A percentile compares a stretch with the other conserved stretches of the same genome.
Conservation (phyloP, 2,329 filamentous ascomycete species). For the Apiospora marii region DNA sequence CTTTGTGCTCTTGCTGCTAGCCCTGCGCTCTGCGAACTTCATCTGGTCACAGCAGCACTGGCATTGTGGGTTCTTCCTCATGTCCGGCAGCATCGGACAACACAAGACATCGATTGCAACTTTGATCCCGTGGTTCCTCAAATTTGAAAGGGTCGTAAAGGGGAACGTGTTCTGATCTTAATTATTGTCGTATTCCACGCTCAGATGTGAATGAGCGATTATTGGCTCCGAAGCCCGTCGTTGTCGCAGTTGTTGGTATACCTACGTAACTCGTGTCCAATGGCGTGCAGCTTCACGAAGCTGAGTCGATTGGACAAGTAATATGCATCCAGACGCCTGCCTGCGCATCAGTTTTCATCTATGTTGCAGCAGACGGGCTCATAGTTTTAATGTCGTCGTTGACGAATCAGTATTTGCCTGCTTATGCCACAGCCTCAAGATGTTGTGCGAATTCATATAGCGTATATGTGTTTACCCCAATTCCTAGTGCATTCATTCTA, state of each 20-base stretch:
- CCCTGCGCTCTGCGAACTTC: conserved; percentile 17
- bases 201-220: background rate
- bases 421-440: background rate
- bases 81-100: conserved; percentile 33
- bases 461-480: no score
- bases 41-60: conserved; percentile 34
- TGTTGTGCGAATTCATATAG: no score
- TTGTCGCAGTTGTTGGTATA: background rate
- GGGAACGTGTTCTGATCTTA: conserved; percentile 22
- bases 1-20: conserved; percentile 23
- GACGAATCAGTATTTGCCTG: background rate
- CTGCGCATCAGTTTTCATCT: background rate
- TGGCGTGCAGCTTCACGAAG: background rate
- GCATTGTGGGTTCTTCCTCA: conserved; percentile 35
- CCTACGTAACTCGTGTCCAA: background rate
- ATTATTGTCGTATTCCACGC: no score
- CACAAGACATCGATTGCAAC: conserved; percentile 32
- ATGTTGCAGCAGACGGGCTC: background rate
- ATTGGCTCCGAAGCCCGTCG: background rate
- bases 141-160: conserved; percentile 31
- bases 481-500: no score
- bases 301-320: background rate
- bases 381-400: background rate
- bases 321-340: background rate
- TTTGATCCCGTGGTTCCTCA: conserved; percentile 35